These are phyloP conservation scores for Hygrophila difformis DNA, from an alignment of 257 asterid species.

Conservation along the genomic window DNA sequence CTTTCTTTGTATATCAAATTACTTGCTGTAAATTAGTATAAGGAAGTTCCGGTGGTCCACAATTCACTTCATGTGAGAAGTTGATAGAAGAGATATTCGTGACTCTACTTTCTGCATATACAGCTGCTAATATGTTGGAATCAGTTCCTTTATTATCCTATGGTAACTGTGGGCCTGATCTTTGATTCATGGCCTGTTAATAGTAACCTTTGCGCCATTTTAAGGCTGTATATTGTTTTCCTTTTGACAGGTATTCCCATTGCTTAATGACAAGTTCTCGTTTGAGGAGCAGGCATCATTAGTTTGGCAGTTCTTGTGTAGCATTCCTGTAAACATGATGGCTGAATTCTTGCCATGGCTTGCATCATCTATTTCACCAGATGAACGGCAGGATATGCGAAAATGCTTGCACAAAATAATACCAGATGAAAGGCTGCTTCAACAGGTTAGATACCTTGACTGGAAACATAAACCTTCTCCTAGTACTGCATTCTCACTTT, in stretches of 20 bases:
- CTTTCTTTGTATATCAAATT: no score
- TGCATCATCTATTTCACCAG: slow-evolving; percentile 72
- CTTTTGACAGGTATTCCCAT: slow-evolving; percentile 63
- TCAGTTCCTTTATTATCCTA: no score
- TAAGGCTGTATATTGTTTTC: slow-evolving; percentile 1
- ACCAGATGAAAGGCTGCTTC: slow-evolving; percentile 85
- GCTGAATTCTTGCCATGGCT: slow-evolving; percentile 99
- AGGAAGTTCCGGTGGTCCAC: not conserved
- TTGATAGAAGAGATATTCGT: not conserved
- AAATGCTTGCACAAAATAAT: slow-evolving; percentile 76
- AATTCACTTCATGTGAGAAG: not conserved
- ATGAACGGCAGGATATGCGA: slow-evolving; percentile 85
- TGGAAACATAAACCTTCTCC: slow-evolving; percentile 5
- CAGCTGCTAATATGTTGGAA: no score
- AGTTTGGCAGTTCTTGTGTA: slow-evolving; percentile 97
- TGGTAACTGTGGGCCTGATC: no score
- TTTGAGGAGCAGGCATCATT: slow-evolving; percentile 95
- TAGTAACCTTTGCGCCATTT: no score
- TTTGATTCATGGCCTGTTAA: no score
- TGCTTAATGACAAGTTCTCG: slow-evolving; percentile 81
- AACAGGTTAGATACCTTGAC: slow-evolving; percentile 44
- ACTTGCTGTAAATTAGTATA: no score
- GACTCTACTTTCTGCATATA: no score
- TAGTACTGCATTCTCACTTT: slow-evolving; percentile 28
- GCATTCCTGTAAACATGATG: slow-evolving; percentile 98